Evolutionary conservation across 1,139 yeast genomes (phyloP), one percentile per base, ranked within the genome.

Genomic region (Tardiomyces depauwii): DNA sequence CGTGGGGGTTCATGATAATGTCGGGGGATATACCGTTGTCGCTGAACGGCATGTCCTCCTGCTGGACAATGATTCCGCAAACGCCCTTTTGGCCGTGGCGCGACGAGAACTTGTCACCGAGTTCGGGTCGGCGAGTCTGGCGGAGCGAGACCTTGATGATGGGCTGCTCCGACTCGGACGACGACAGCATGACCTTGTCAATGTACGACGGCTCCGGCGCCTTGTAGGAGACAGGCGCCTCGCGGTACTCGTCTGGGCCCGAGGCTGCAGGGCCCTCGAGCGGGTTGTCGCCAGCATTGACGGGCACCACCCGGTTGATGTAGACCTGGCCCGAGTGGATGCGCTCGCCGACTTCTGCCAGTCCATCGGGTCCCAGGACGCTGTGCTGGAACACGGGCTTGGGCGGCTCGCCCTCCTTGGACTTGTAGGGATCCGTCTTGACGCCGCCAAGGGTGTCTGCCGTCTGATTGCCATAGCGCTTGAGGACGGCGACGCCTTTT

Each of bases 61-160:
- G 96, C 59, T 86, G 89, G 13, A 89, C 96, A 64, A 89, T 91
- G 55, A 89, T 86, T 65, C 97, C 97, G 72, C 97, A 89, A 32
- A 91, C 97, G 76, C 98, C 98, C 71, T 91, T 91, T 65, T 91
- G 98, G 32, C 98, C 98, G 65, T 88, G 96, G 65, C 97, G 81
- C 1, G 96, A 87, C 2, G 96, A 88, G 59, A 93, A 91, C 66
- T 91, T 91, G 63, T 91, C 99, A 51, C 99, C 99, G 48, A 91
- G 71, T 66, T 91, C 99, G 0, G 99, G 99, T 63, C 98, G 78
- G 71, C 99, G 81, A 1, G 96, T 88, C 65, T 93, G 99, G 62
- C 99, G 77, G 50, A 91, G 69, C 45, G 91, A 70, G 2, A 91
- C 97, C 66, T 91, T 91, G 59, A 91, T 83, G 52, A 91, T 72